Conservation (phyloP, 176 grass and related monocot genomes). For the Rhynchospora pubera region DNA sequence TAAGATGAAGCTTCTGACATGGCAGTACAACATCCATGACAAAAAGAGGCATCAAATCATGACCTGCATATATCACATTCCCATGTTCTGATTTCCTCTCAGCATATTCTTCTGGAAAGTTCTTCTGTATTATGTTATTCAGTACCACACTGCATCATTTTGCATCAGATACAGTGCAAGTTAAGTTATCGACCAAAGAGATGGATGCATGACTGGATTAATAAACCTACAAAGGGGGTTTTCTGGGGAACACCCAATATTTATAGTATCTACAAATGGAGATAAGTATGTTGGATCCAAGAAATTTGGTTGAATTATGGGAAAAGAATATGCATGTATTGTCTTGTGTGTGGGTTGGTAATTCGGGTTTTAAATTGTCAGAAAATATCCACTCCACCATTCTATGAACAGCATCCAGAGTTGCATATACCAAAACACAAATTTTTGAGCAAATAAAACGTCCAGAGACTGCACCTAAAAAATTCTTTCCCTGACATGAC, state of each 20-base stretch:
- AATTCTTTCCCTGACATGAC: not conserved
- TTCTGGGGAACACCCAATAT: not conserved
- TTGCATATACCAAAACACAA: not conserved
- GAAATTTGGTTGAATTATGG: not conserved
- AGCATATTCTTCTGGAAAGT: constrained; percentile 83
- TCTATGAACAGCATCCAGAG: not conserved
- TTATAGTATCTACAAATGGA: not conserved
- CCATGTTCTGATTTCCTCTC: constrained; percentile 90
- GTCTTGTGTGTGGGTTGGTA: not conserved
- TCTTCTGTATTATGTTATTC: constrained; percentile 92
- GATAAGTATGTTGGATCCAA: not conserved
- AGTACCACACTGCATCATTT: constrained; percentile 74
- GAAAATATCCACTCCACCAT: not conserved
- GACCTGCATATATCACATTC: constrained; percentile 66
- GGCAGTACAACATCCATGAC: constrained; percentile 99
- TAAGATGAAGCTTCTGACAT: constrained; percentile 87
- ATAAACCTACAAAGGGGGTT: not conserved
- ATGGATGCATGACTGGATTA: constrained; percentile 13
- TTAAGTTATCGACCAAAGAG: constrained; percentile 12
- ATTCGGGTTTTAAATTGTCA: not conserved
- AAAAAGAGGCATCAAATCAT: constrained; percentile 96
- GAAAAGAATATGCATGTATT: not conserved
- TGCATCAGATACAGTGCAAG: not conserved
- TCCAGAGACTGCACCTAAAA: not conserved
- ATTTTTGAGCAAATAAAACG: not conserved